These are phyloP conservation scores for Penicillium verhagenii DNA, from an alignment of 495 filamentous ascomycete species.

Conservation along the genomic window DNA sequence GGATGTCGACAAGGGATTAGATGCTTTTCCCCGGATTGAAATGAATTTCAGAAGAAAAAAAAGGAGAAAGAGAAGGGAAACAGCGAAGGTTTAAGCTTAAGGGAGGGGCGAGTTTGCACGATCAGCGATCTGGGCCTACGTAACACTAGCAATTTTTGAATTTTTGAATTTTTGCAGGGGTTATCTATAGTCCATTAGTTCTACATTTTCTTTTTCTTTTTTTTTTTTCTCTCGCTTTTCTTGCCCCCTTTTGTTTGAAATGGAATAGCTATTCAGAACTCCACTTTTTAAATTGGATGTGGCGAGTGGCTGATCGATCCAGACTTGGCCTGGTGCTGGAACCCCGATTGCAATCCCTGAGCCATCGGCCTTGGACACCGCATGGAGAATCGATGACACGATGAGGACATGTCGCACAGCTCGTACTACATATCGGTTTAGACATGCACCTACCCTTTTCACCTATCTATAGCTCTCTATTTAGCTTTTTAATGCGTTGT, in stretches of 20 bases:
- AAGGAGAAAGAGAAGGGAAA: background rate
- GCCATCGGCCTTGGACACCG: constrained; percentile 1
- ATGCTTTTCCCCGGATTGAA: background rate
- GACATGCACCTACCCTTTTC: too few species aligned
- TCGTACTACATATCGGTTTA: too few species aligned
- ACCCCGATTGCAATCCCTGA: background rate
- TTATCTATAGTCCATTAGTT: too few species aligned
- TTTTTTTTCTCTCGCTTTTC: background rate
- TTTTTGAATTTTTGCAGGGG: constrained; percentile 1
- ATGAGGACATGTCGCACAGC: background rate
- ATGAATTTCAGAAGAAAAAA: constrained; percentile 2
- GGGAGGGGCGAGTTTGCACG: constrained; percentile 15
- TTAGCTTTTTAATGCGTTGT: background rate
- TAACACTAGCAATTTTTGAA: constrained; percentile 7
- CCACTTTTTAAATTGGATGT: constrained; percentile 1
- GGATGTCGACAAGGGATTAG: constrained; percentile 1
- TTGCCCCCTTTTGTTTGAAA: background rate
- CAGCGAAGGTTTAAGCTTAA: constrained; percentile 19
- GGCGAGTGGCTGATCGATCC: constrained; percentile 21
- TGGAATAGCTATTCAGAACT: background rate
- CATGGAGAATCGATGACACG: constrained; percentile 19
- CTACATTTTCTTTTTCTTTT: background rate
- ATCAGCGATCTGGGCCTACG: constrained; percentile 27
- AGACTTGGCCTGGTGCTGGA: constrained; percentile 11
- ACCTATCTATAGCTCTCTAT: too few species aligned